phyloP scores from a whole-genome alignment of 208 protist genomes.

The Lotmaria passim region DNA sequence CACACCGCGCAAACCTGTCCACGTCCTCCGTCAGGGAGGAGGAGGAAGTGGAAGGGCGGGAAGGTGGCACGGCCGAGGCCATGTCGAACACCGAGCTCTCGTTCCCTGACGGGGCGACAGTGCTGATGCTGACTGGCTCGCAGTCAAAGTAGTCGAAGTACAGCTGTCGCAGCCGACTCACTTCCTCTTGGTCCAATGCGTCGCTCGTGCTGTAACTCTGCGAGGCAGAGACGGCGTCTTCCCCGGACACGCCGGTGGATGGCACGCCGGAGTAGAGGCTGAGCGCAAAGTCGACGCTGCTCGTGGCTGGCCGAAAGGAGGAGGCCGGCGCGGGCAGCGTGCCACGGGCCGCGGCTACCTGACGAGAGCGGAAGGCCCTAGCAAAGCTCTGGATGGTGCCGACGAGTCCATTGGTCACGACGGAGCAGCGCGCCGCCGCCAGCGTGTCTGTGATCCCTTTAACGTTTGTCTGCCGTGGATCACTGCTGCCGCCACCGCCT shows the following conservation, averaged over 20 bases:
- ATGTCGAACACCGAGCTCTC: conserved; percentile 17
- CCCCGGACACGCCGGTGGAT: background rate
- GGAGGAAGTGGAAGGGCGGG: conserved; percentile 15
- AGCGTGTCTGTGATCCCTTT: conserved; percentile 41
- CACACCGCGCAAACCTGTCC: conserved; percentile 25
- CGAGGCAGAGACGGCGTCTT: conserved; percentile 13
- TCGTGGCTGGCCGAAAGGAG: conserved; percentile 3
- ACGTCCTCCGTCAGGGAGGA: conserved; percentile 13
- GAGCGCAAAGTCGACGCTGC: conserved; percentile 17
- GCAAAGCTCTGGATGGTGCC: conserved; percentile 77
- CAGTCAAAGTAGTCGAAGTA: conserved; percentile 93
- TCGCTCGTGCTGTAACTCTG: conserved; percentile 42
- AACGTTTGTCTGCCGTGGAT: background rate
- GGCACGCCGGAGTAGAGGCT: conserved; percentile 18
- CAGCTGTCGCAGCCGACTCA: conserved; percentile 76
- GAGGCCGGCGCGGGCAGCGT: background rate
- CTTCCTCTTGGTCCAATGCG: conserved; percentile 63
- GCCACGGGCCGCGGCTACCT: conserved; percentile 20
- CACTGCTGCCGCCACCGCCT: conserved; percentile 4
- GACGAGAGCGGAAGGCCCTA: conserved; percentile 51
- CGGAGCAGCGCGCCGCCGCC: conserved; percentile 71
- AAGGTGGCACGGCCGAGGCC: background rate
- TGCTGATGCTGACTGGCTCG: conserved; percentile 57
- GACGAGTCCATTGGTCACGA: conserved; percentile 73
- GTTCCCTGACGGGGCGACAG: conserved; percentile 9